Evolutionary conservation across 768 basidiomycete genomes (phyloP).

Genomic region (Hypholoma fasciculare): DNA sequence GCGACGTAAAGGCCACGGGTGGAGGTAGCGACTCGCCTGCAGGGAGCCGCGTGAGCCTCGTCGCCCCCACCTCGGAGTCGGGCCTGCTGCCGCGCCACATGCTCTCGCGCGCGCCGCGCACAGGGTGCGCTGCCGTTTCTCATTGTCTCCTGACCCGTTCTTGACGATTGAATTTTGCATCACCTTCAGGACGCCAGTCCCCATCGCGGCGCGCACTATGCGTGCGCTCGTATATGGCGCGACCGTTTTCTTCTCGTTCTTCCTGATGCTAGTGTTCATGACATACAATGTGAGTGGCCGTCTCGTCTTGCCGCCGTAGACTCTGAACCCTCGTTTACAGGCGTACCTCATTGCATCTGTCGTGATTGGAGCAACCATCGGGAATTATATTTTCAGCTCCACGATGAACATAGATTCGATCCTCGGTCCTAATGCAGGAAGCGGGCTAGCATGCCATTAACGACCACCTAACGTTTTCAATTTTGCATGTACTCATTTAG

Average conservation of each 20-base stretch:
- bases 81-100: too few species aligned
- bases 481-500: too few species aligned
- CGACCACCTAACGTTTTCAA: too few species aligned
- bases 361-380: constrained; percentile 75
- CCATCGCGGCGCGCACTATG: constrained; percentile 46
- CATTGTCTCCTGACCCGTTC: background rate
- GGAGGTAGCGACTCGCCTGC: constrained; percentile 18
- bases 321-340: constrained; percentile 33
- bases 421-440: constrained; percentile 44
- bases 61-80: too few species aligned
- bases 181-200: constrained; percentile 47
- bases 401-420: constrained; percentile 63
- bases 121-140: background rate
- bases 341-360: constrained; percentile 85
- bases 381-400: constrained; percentile 75
- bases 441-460: constrained; percentile 81
- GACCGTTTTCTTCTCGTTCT: constrained; percentile 80
- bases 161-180: background rate
- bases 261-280: constrained; percentile 96
- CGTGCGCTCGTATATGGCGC: constrained; percentile 72
- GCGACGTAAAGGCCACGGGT: constrained; percentile 23
- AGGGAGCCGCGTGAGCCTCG: background rate
- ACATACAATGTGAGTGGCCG: constrained; percentile 79
- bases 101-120: too few species aligned
- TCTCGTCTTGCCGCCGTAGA: background rate